Conservation (phyloP, 2,329 filamentous ascomycete species). For the Nemania sp. region DNA sequence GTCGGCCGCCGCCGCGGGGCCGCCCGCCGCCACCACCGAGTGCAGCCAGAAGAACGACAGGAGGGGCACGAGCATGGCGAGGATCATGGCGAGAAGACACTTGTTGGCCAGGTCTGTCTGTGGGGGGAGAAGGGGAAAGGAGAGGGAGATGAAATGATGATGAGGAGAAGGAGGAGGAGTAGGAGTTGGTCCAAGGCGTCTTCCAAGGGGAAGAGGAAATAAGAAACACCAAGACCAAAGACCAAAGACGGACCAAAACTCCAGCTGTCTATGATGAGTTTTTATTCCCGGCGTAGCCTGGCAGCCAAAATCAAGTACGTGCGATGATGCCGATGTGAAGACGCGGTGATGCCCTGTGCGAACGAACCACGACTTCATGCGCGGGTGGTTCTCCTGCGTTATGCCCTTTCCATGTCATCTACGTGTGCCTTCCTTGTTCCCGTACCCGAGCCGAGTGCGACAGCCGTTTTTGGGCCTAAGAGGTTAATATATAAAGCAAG, state of each 20-base stretch:
- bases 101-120: neutral
- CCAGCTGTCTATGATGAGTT: neutral
- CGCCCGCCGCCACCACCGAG: neutral
- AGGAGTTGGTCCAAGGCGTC: constrained; percentile 7
- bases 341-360: neutral
- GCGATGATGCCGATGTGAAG: neutral
- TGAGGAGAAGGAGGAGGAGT: too few species aligned
- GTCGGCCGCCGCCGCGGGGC: constrained; percentile 13
- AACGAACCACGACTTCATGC: neutral
- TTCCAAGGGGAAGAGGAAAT: constrained; percentile 15
- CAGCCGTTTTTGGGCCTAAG: neutral
- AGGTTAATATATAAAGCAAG: neutral
- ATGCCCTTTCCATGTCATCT: constrained; percentile 7
- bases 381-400: neutral
- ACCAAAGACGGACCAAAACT: constrained; percentile 2
- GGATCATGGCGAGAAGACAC: constrained; percentile 27
- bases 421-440: neutral
- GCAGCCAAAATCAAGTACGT: constrained; percentile 11
- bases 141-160: constrained; percentile 25
- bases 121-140: too few species aligned
- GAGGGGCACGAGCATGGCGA: constrained; percentile 34
- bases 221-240: too few species aligned
- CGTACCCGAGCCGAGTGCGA: neutral
- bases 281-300: constrained; percentile 1
- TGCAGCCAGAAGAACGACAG: constrained; percentile 29